Conservation (phyloP, 768 basidiomycete species). For the Lyophyllum atratum region DNA sequence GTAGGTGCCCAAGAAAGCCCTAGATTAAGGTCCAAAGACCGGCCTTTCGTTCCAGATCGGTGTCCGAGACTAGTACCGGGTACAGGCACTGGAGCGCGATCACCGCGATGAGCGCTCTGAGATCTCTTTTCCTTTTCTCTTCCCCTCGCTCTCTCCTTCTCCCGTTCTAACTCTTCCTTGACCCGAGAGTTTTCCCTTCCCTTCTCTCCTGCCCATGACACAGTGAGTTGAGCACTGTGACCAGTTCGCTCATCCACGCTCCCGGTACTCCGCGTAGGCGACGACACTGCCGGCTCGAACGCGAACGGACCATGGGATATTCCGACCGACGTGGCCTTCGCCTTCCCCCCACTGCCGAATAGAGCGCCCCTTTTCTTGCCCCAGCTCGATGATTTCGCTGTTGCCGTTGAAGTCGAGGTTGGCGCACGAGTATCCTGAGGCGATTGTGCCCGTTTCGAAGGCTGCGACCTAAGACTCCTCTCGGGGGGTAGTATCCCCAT, state of each 20-base stretch:
- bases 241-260: constrained; percentile 27
- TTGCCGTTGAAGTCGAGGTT: constrained; percentile 46
- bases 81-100: constrained; percentile 35
- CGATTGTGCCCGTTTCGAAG: background rate
- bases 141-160: constrained; percentile 32
- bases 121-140: constrained; percentile 27
- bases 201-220: constrained; percentile 22
- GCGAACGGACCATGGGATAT: constrained; percentile 61
- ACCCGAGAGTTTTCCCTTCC: constrained; percentile 13
- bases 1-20: constrained; percentile 75
- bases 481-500: constrained; percentile 28
- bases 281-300: constrained; percentile 69
- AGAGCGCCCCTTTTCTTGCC: constrained; percentile 53
- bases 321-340: constrained; percentile 34
- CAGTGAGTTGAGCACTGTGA: constrained; percentile 14
- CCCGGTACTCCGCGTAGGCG: constrained; percentile 40
- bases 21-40: constrained; percentile 70
- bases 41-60: constrained; percentile 57
- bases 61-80: constrained; percentile 32
- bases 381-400: constrained; percentile 54
- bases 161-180: constrained; percentile 19
- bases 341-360: constrained; percentile 29
- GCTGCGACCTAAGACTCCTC: constrained; percentile 22
- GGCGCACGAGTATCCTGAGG: constrained; percentile 26
- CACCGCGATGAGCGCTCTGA: constrained; percentile 22